Percentiles rank a stretch among this genome's conserved stretches.
Conservation (phyloP, 108 stramenopile genomes). For the Cyclotella choctawhatcheeana region DNA sequence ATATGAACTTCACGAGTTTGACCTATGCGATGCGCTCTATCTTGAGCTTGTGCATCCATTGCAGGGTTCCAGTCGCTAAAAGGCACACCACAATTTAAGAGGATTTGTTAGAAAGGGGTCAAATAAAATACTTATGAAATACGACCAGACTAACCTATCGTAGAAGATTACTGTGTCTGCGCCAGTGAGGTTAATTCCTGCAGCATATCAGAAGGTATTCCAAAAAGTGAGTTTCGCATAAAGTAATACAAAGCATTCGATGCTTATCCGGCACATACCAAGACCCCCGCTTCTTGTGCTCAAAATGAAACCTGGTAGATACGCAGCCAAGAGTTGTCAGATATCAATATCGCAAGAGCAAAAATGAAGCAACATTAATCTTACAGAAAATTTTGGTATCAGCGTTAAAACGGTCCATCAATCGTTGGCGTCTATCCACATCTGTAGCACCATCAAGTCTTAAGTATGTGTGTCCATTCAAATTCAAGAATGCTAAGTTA, state of each 20-base stretch:
- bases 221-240: not conserved
- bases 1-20: conserved; percentile 98
- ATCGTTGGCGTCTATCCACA: conserved; percentile 88
- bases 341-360: no score
- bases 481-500: conserved; percentile 81
- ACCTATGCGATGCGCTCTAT: conserved; percentile 95
- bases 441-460: conserved; percentile 91
- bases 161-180: conserved; percentile 97
- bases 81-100: not conserved
- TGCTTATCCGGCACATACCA: not conserved
- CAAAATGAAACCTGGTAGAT: conserved; percentile 96
- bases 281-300: conserved; percentile 93
- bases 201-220: not conserved
- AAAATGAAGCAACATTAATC: no score
- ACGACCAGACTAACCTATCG: conserved; percentile 51
- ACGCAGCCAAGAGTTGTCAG: no score
- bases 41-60: conserved; percentile 95
- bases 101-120: not conserved
- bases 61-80: conserved; percentile 97
- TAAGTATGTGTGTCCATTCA: conserved; percentile 83
- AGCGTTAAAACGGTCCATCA: conserved; percentile 96
- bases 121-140: not conserved
- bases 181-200: conserved; percentile 97
- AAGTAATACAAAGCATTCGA: not conserved
- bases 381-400: conserved; percentile 86